Evolutionary conservation across 148 eudicot species (phyloP).

Genomic region (Fagopyrum tataricum): DNA sequence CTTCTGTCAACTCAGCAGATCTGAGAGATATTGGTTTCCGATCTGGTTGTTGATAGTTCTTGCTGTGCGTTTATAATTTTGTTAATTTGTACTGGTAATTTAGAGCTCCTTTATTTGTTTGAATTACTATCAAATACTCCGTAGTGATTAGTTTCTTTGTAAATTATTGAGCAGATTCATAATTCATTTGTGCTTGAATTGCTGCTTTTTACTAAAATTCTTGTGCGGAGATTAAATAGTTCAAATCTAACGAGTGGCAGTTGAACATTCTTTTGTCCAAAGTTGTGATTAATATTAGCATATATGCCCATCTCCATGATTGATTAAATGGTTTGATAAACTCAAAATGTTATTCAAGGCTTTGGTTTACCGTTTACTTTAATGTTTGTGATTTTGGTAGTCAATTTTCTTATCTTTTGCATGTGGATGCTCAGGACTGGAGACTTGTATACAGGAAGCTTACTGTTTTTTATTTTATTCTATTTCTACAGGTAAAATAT

Average conservation of each 20-base stretch:
- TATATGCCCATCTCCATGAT: not conserved
- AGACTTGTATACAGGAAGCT: not conserved
- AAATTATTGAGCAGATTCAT: too few relatives aligned
- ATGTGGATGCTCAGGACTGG: not conserved
- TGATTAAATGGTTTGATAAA: not conserved
- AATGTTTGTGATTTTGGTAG: not conserved
- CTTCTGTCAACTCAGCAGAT: not conserved
- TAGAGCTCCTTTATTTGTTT: not conserved
- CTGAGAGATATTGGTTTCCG: too few relatives aligned
- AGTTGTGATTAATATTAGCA: not conserved
- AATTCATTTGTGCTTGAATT: not conserved
- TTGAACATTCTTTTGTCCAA: not conserved
- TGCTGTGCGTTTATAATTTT: not conserved
- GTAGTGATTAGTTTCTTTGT: not conserved
- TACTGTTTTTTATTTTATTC: not conserved
- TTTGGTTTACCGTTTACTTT: not conserved
- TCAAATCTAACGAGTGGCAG: not conserved
- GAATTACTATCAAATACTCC: not conserved
- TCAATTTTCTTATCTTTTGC: not conserved
- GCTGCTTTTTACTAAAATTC: not conserved
- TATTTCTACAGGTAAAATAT: constrained; percentile 2
- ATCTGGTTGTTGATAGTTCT: not conserved
- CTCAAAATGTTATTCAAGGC: not conserved
- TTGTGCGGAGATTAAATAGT: not conserved
- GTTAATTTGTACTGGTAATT: not conserved